Conservation (phyloP, 1,284 basidiomycete species). For the Cutaneotrichosporon spelunceum region DNA sequence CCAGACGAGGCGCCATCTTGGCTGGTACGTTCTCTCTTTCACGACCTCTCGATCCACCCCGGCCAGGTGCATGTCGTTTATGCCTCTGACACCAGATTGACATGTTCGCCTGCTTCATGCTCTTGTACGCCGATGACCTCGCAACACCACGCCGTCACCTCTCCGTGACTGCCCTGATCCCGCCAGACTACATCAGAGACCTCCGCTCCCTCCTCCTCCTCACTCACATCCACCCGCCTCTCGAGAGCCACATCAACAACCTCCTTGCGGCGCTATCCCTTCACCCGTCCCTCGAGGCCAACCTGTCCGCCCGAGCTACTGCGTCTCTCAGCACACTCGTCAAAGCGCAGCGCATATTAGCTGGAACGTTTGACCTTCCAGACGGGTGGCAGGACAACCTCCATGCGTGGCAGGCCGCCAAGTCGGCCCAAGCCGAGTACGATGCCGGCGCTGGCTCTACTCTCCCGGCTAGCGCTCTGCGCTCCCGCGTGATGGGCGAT, state of each 20-base stretch:
- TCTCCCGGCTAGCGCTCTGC: not conserved
- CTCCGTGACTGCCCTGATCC: slow-evolving; percentile 18
- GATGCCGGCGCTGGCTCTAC: slow-evolving; percentile 1
- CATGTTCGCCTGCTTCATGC: slow-evolving; percentile 32
- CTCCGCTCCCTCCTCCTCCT: slow-evolving; percentile 36
- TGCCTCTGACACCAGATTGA: slow-evolving; percentile 30
- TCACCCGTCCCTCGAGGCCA: slow-evolving; percentile 35
- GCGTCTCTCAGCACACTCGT: slow-evolving; percentile 30
- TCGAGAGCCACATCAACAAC: slow-evolving; percentile 41
- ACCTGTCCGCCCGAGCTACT: slow-evolving; percentile 31
- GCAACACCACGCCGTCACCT: slow-evolving; percentile 21
- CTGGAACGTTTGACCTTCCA: slow-evolving; percentile 31
- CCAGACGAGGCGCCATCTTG: slow-evolving; percentile 25
- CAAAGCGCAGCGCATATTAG: slow-evolving; percentile 37
- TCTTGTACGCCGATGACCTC: slow-evolving; percentile 18
- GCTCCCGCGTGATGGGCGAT: not conserved
- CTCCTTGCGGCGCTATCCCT: slow-evolving; percentile 38
- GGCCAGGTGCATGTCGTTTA: not conserved
- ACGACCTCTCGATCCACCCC: not conserved
- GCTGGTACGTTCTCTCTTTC: slow-evolving; percentile 29
- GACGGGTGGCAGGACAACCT: slow-evolving; percentile 25
- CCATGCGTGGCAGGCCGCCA: slow-evolving; percentile 13
- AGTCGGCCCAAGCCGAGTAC: slow-evolving; percentile 1
- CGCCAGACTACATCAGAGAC: slow-evolving; percentile 29
- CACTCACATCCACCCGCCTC: slow-evolving; percentile 44